Evolutionary conservation across 1,284 basidiomycete species (phyloP), one percentile per base, ranked within the genome.

Genomic region (Agroathelia rolfsii): DNA sequence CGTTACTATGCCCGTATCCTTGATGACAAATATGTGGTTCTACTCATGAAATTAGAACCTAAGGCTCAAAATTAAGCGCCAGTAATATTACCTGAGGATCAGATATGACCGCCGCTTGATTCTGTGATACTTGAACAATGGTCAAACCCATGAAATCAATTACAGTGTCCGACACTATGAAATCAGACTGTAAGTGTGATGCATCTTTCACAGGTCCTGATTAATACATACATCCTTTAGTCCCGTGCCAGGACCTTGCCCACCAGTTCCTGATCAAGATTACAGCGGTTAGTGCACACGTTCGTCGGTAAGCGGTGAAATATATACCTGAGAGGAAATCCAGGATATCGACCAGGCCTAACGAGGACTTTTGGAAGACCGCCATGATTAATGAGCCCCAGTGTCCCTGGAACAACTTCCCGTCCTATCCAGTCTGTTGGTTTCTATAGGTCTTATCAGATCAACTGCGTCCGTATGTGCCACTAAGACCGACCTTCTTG

Each of bases 211-310:
- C 24, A 9, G 17, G 29, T 9, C 3, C 29, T 6, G n/a, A n/a
- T n/a, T 6, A 21, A 13, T 3, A 62, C 76, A 45, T 50, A 79
- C 80, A 52, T 48, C 77, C 80, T 47, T 67, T 69, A 3, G 70
- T 76, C 15, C 80, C 82, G 37, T 52, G 46, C 69, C 72, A 86
- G 11, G 59, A 52, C 10, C 82, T 62, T 5, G 81, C 81, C 78
- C 81, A 86, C 82, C 83, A 85, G 42, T 85, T 85, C 7, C 78
- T 64, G n/a, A n/a, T n/a, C n/a, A n/a, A n/a, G n/a, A n/a, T n/a
- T n/a, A n/a, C n/a, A n/a, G n/a, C n/a, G n/a, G n/a, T n/a, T n/a
- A n/a, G n/a, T n/a, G n/a, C n/a, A n/a, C n/a, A n/a, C n/a, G n/a
- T n/a, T n/a, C n/a, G n/a, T n/a, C n/a, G n/a, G n/a, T n/a, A n/a